phyloP scores from a whole-genome alignment of 2,329 filamentous ascomycete genomes.

The Clonostachys chloroleuca region DNA sequence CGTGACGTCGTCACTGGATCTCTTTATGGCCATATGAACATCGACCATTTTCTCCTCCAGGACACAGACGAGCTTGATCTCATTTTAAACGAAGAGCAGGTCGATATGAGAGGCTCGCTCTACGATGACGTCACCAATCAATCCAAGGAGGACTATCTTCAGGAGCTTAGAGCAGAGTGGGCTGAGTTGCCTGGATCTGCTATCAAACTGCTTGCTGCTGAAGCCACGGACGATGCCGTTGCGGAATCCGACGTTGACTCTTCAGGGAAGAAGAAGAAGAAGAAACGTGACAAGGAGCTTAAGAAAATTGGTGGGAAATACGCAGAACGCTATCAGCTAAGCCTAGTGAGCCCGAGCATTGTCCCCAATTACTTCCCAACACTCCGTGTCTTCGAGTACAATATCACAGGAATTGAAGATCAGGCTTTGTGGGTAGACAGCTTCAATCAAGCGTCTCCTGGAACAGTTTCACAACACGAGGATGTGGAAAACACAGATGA shows the following conservation, averaged over 20 bases:
- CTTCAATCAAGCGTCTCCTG: constrained; percentile 7
- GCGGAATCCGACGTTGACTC: constrained; percentile 9
- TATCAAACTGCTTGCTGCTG: constrained; percentile 12
- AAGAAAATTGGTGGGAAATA: constrained; percentile 70
- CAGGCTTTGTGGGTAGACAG: constrained; percentile 38
- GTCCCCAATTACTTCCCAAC: constrained; percentile 92
- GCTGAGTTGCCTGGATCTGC: constrained; percentile 61
- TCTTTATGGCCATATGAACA: constrained; percentile 95
- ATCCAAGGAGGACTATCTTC: constrained; percentile 68
- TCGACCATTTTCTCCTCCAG: constrained; percentile 93
- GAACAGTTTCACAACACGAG: background rate
- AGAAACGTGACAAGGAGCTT: constrained; percentile 48
- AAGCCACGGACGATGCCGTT: constrained; percentile 11
- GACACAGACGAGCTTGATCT: constrained; percentile 76
- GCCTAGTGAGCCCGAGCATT: constrained; percentile 78
- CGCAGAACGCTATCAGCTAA: constrained; percentile 80
- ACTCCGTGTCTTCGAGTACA: constrained; percentile 89
- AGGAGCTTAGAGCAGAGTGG: constrained; percentile 76
- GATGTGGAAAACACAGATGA: constrained; percentile 5
- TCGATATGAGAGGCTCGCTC: constrained; percentile 17
- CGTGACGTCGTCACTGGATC: constrained; percentile 80
- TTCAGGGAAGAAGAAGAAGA: constrained; percentile 22
- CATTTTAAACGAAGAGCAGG: constrained; percentile 27
- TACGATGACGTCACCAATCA: constrained; percentile 54
- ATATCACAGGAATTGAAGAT: constrained; percentile 72